Base-by-base conservation (phyloP, 495 filamentous ascomycete genomes). In the Cercophora newfieldiana region DNA sequence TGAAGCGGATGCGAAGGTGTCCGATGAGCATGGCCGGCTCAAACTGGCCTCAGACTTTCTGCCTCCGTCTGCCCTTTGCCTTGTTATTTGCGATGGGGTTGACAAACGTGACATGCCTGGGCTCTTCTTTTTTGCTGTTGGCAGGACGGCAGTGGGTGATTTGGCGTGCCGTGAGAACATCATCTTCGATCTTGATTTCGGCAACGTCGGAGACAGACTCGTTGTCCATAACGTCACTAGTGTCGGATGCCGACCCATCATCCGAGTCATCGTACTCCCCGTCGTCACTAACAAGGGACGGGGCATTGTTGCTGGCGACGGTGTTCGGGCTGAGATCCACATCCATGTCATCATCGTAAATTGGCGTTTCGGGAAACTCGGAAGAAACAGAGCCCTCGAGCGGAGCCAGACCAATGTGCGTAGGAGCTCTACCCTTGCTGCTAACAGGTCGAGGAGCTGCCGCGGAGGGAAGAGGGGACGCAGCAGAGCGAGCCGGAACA, bases 211-310 rank as follows among this genome's bases (percentile, higher is more conserved):
- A 81, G 3, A 79, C 80, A 0, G 79, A 80, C 57, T 77, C 75
- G 21, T 74, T 71, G 12, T 79, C 77, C 61, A 77, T 72, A 26
- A 64, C 78, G 29, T 81, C 80, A 50, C 78, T 78, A 47, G 72
- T 70, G 8, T 82, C 81, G 7, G 80, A 82, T 10, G 79, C 76
- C 1, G 80, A 82, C 18, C 77, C 78, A 31, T 78, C 80, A 56
- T 80, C 78, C 1, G 79, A 82, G 59, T 88, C 86, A 65, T 88
- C 88, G 69, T 93, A 91, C 69, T 90, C 89, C 61, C 87, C 90
- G 72, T 94, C 90, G 75, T 97, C 93, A 78, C 91, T 94, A 67
- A 96, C 91, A 61, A 97, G 80, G 49, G 91, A 94, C 14, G 93
- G 93, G 12, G 91, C 90, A 58, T 85, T 85, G 74, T 94, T 93